Base-by-base conservation (phyloP, 1,284 basidiomycete species). In the Tilletiaria anomala region DNA sequence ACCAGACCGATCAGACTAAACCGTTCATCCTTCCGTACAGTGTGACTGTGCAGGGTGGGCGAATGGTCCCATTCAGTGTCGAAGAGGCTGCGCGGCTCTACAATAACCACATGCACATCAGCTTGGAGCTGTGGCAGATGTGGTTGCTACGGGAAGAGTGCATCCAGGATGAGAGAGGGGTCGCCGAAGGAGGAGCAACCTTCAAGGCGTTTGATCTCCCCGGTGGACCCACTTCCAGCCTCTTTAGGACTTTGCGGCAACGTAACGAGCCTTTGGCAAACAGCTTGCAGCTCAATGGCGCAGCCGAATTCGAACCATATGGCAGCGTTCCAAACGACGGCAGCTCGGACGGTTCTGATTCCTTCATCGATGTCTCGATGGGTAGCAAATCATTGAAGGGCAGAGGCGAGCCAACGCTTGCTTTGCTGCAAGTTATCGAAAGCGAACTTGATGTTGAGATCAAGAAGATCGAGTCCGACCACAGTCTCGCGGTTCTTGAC, bases 11-110 rank as follows among this genome's bases (percentile, higher is more conserved):
- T 66, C 93, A 93, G 63, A 79, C 72, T 23, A 75, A 85, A 6
- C 93, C 93, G 1, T 99, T 97, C 65, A 72, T 97, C 43, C 88
- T 99, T 64, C 93, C 93, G 0, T 97, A 93, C 66, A 84, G 86
- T 11, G 65, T 54, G 2, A 53, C 68, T 8, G 57, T 58, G 22
- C 76, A 45, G 21, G 69, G 54, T 18, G 60, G 68, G 1, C 60
- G 66, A 3, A 71, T 85, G 8, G 85, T 96, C 1, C 93, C 93
- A 1, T 86, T 80, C 63, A 86, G 87, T 10, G 89, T 99, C 50
- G 85, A 88, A 39, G 93, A 99, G 67, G 93, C 93, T 1, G 84
- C 91, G 64, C 78, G 77, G 47, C 73, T 99, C 29, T 97, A 93
- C 67, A 76, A 78, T 53, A 78, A 77, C 51, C 87, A 97, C 61